Evolutionary conservation across 2,329 filamentous ascomycete species (phyloP).

Genomic region (Periconia digitata): DNA sequence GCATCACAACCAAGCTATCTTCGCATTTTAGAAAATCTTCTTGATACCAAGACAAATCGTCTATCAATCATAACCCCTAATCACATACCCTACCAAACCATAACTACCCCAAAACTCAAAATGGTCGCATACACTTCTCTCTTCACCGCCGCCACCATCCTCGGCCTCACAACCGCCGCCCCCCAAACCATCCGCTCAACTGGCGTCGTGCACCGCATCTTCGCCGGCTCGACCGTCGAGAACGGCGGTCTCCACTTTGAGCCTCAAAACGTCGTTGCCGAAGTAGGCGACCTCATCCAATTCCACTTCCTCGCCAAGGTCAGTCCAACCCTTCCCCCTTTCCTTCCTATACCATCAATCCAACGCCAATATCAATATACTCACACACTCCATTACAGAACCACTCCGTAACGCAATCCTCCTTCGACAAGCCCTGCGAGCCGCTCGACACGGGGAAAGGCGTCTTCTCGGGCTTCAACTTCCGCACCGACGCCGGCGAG

Average conservation of each 20-base stretch:
- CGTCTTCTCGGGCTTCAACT: constrained; percentile 66
- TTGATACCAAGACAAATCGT: neutral
- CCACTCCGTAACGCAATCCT: constrained; percentile 76
- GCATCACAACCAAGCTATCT: neutral
- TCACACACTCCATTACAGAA: too few relatives aligned
- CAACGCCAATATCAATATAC: too few relatives aligned
- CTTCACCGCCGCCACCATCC: constrained; percentile 19
- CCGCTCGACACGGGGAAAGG: constrained; percentile 56
- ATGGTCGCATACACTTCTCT: constrained; percentile 30
- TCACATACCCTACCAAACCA: neutral
- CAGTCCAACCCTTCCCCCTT: too few relatives aligned
- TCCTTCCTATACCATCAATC: too few relatives aligned
- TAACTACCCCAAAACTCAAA: constrained; percentile 9
- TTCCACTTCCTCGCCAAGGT: constrained; percentile 54
- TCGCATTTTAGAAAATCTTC: neutral
- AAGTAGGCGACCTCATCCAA: constrained; percentile 42
- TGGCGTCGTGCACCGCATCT: constrained; percentile 31
- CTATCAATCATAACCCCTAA: neutral
- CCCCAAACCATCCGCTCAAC: constrained; percentile 20
- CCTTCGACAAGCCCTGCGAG: constrained; percentile 68
- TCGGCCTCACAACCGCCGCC: constrained; percentile 20
- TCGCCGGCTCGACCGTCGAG: constrained; percentile 24
- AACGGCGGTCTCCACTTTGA: constrained; percentile 36
- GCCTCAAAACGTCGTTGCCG: constrained; percentile 35
- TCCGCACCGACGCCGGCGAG: constrained; percentile 46